Percentiles rank a stretch among this genome's conserved stretches.
Evolutionary conservation across 495 filamentous ascomycete genomes (phyloP).

Genomic region (Trichocladium uniseriatum): DNA sequence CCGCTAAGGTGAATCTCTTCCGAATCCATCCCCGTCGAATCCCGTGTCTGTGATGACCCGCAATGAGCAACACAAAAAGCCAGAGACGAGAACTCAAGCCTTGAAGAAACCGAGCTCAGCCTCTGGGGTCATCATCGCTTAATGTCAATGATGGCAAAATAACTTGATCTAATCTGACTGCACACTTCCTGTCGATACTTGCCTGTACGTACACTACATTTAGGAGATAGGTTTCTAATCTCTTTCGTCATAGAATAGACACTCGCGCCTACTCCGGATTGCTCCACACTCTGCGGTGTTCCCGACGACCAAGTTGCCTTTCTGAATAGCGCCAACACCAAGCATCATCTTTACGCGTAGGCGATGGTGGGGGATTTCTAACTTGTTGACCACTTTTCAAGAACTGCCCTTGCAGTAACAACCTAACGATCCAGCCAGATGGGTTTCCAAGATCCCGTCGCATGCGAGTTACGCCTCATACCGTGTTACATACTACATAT

Average conservation of each 20-base stretch:
- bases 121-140: conserved; percentile 43
- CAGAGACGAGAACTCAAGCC: conserved; percentile 32
- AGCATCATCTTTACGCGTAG: no score
- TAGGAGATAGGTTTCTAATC: conserved; percentile 30
- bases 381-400: no score
- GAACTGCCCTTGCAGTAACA: no score
- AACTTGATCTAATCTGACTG: conserved; percentile 51
- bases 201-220: background rate
- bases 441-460: conserved; percentile 30
- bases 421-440: conserved; percentile 58
- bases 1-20: no score
- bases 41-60: conserved; percentile 34
- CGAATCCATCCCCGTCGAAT: background rate
- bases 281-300: no score
- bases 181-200: background rate
- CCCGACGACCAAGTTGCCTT: no score
- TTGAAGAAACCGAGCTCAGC: conserved; percentile 35
- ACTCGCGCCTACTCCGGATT: no score
- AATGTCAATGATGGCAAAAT: conserved; percentile 38
- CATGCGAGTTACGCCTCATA: conserved; percentile 61
- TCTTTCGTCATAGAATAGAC: conserved; percentile 39
- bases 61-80: conserved; percentile 29
- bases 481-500: conserved; percentile 42
- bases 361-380: no score
- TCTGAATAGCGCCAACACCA: no score